Evolutionary conservation across 2,329 filamentous ascomycete genomes (phyloP).

Genomic region (Teratosphaeria viscida): DNA sequence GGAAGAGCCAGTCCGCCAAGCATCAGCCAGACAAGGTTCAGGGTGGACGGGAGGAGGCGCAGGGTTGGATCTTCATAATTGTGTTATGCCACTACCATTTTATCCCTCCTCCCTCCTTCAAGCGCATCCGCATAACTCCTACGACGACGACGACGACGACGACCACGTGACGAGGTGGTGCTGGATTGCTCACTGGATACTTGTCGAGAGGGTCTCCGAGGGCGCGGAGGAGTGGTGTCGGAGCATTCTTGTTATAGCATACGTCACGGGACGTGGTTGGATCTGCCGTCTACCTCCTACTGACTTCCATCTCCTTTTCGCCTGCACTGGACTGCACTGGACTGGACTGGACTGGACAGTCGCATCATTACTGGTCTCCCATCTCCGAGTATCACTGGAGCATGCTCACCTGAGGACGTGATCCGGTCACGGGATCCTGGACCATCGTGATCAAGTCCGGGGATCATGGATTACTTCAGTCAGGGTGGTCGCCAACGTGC

Average conservation of each 20-base stretch:
- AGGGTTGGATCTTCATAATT: neutral
- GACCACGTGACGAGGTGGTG: neutral
- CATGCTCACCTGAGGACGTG: neutral
- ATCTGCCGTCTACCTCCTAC: neutral
- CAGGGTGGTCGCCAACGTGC: neutral
- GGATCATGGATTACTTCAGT: slow-evolving; percentile 20
- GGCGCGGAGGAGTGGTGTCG: neutral
- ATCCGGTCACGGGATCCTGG: neutral
- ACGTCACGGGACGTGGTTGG: neutral
- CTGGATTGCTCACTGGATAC: neutral
- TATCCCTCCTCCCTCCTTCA: neutral
- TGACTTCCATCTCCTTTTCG: neutral
- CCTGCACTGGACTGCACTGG: no score
- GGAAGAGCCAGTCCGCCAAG: neutral
- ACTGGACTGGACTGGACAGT: no score
- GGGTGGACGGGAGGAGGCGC: neutral
- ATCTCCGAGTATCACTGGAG: neutral
- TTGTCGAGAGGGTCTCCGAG: neutral
- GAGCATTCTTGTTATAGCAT: neutral
- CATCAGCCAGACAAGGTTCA: neutral
- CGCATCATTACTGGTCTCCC: no score
- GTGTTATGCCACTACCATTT: neutral
- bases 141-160: neutral
- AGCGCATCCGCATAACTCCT: neutral
- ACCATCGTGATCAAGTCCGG: neutral